phyloP scores from a whole-genome alignment of 2,329 filamentous ascomycete genomes.

The Fusarium sp. region DNA sequence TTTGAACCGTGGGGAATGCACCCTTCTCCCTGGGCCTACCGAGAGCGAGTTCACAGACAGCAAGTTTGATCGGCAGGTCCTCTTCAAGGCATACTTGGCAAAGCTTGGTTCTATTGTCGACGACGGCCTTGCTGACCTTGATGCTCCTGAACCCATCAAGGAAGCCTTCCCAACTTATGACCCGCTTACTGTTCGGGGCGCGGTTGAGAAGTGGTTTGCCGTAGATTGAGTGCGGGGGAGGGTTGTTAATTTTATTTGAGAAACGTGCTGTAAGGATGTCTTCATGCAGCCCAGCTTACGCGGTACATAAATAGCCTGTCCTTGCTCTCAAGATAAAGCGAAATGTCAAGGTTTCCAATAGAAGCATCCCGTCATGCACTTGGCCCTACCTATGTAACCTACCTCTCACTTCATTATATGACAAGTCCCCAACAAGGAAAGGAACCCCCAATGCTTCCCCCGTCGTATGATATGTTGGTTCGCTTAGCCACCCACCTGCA shows the following conservation, averaged over 20 bases:
- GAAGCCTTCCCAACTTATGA: neutral
- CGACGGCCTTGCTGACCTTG: neutral
- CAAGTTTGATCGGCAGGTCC: neutral
- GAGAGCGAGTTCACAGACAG: neutral
- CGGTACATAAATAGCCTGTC: fast-evolving
- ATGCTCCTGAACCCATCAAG: neutral
- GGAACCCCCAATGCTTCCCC: neutral
- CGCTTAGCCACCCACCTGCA: neutral
- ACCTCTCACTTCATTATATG: neutral
- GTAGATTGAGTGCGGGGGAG: neutral
- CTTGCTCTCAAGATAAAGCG: too few relatives aligned
- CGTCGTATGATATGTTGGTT: constrained; percentile 65
- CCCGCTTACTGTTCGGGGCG: neutral
- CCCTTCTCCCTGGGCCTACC: neutral
- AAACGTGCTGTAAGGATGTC: neutral
- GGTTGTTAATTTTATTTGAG: neutral
- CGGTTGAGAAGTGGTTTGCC: neutral
- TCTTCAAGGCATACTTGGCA: neutral
- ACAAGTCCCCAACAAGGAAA: neutral
- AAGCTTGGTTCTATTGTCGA: neutral
- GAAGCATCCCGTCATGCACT: fast-evolving
- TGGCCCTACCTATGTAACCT: neutral
- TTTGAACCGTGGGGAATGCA: neutral
- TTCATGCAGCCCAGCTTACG: neutral
- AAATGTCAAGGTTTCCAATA: neutral